These are phyloP conservation scores for Symbiodinium pilosum DNA, from an alignment of 73 alveolate species.

Conservation along the genomic window DNA sequence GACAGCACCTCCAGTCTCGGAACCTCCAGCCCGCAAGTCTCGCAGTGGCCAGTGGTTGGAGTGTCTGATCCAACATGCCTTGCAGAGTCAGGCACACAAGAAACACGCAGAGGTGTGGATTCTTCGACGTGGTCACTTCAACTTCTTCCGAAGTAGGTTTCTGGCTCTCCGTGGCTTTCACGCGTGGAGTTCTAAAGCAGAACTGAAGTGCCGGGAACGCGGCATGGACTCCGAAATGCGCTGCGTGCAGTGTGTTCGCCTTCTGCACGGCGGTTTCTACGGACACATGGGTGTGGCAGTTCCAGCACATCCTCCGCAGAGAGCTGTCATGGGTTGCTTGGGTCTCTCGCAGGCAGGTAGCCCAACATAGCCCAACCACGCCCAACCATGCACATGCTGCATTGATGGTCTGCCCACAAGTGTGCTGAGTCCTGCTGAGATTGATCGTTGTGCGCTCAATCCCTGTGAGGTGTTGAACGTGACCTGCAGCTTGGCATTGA, in stretches of 20 bases:
- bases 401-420: background rate
- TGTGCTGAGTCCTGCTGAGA: too few species aligned
- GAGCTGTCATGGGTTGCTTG: constrained; percentile 46
- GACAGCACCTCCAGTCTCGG: background rate
- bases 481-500: background rate
- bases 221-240: constrained; percentile 40
- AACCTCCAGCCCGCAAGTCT: background rate
- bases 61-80: constrained; percentile 62
- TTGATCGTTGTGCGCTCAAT: too few species aligned
- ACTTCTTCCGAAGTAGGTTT: constrained; percentile 76
- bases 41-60: constrained; percentile 32
- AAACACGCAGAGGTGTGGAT: constrained; percentile 70
- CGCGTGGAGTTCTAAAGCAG: background rate
- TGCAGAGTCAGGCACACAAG: constrained; percentile 9
- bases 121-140: constrained; percentile 60
- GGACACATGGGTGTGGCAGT: constrained; percentile 91
- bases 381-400: background rate
- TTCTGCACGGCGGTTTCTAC: constrained; percentile 78
- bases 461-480: background rate
- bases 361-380: too few species aligned
- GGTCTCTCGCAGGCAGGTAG: constrained; percentile 29
- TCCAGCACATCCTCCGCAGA: constrained; percentile 64
- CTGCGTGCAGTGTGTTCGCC: constrained; percentile 67
- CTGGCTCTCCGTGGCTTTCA: constrained; percentile 59
- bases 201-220: constrained; percentile 86